Evolutionary conservation across 2,329 filamentous ascomycete genomes (phyloP).

Genomic region (Davidsoniella eucalypti): DNA sequence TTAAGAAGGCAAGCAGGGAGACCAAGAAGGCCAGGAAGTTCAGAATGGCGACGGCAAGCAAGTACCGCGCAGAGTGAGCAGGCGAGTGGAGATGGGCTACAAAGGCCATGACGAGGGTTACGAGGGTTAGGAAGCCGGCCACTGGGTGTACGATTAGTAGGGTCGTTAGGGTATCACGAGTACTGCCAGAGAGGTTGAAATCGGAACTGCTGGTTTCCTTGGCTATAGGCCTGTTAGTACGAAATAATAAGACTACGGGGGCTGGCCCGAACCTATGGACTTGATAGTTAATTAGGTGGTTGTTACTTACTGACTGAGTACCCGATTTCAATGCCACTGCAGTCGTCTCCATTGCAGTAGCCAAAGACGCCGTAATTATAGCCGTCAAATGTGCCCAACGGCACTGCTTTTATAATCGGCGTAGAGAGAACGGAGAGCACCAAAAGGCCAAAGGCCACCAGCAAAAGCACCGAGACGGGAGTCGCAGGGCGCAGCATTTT

Average conservation of each 20-base stretch:
- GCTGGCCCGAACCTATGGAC: not conserved
- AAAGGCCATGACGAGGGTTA: slow-evolving; percentile 66
- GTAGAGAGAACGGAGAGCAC: slow-evolving; percentile 81
- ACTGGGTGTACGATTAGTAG: slow-evolving; percentile 89
- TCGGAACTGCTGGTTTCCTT: slow-evolving; percentile 18
- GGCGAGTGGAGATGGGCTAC: slow-evolving; percentile 75
- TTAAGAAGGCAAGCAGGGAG: slow-evolving; percentile 71
- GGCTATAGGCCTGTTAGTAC: slow-evolving; percentile 15
- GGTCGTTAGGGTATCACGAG: slow-evolving; percentile 54
- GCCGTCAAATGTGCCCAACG: slow-evolving; percentile 59
- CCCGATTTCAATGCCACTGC: slow-evolving; percentile 62
- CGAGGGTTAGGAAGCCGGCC: slow-evolving; percentile 67
- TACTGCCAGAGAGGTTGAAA: slow-evolving; percentile 39
- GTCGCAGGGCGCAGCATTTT: slow-evolving; percentile 84
- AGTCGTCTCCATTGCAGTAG: slow-evolving; percentile 49
- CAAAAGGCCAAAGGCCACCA: slow-evolving; percentile 70
- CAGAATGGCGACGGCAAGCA: slow-evolving; percentile 72
- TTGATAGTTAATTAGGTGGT: slow-evolving; percentile 14
- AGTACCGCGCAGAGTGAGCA: slow-evolving; percentile 76
- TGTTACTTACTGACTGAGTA: slow-evolving; percentile 58
- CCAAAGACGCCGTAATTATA: slow-evolving; percentile 87
- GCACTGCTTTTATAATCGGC: slow-evolving; percentile 72
- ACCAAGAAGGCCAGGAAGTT: slow-evolving; percentile 72
- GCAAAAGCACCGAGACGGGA: slow-evolving; percentile 70
- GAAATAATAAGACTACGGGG: not conserved